A percentile compares a stretch with the other conserved stretches of the same genome.
Evolutionary conservation across 2,329 filamentous ascomycete genomes (phyloP).

Genomic region (Pseudopithomyces maydicus): DNA sequence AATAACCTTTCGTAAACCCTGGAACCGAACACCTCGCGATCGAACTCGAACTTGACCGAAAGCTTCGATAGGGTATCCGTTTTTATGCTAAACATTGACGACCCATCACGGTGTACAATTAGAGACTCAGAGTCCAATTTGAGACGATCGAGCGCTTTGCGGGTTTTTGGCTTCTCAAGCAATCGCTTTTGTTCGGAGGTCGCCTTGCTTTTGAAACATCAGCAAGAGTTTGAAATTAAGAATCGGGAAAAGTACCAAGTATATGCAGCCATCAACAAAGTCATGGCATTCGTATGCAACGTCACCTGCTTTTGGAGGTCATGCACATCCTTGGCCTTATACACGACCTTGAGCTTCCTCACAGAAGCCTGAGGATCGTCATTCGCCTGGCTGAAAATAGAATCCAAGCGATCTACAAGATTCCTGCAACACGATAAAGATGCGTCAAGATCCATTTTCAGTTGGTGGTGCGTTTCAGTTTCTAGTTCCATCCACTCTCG

Average conservation of each 20-base stretch:
- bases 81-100: constrained; percentile 5
- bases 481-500: constrained; percentile 18
- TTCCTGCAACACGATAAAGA: constrained; percentile 14
- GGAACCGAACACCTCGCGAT: constrained; percentile 13
- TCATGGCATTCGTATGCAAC: constrained; percentile 19
- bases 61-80: constrained; percentile 21
- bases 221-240: no score
- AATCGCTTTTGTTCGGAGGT: constrained; percentile 15
- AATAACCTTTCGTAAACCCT: constrained; percentile 10
- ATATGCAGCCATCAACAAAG: constrained; percentile 19
- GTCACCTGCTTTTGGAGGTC: constrained; percentile 19
- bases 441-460: constrained; percentile 21
- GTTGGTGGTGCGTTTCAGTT: constrained; percentile 17
- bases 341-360: constrained; percentile 12
- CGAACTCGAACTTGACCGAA: constrained; percentile 19
- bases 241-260: constrained; percentile 22
- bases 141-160: constrained; percentile 7
- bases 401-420: constrained; percentile 14
- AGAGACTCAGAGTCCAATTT: constrained; percentile 18
- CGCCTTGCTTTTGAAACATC: constrained; percentile 10
- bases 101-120: constrained; percentile 12
- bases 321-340: constrained; percentile 8
- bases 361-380: neutral
- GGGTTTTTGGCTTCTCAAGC: constrained; percentile 7
- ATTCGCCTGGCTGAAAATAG: neutral